A percentile compares a stretch with the other conserved stretches of the same genome.
These are phyloP conservation scores for Gossypioides kirkii DNA, from an alignment of 345 rosid genomes.

Conservation along the genomic window DNA sequence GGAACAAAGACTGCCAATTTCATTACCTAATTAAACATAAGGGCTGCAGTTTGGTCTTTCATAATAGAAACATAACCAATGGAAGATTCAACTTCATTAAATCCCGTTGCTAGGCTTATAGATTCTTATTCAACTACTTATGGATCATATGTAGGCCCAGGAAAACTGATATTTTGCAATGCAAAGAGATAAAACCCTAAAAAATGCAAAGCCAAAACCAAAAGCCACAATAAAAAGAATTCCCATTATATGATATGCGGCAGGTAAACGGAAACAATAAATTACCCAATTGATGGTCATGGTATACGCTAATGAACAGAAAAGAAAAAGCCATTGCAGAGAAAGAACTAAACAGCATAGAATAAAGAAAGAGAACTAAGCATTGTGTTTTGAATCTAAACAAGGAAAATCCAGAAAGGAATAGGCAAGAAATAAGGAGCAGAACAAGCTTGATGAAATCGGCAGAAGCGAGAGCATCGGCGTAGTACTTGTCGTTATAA, in stretches of 20 bases:
- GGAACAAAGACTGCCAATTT: neutral
- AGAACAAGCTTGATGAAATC: constrained; percentile 89
- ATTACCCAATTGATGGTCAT: neutral
- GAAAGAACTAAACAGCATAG: too few species aligned
- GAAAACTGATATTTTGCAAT: neutral
- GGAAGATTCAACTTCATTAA: neutral
- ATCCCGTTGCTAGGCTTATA: neutral
- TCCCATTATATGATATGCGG: neutral
- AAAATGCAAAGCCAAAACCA: neutral
- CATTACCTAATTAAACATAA: neutral
- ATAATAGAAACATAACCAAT: neutral
- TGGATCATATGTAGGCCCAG: neutral
- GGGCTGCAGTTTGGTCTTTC: neutral
- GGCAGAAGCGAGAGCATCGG: constrained; percentile 75
- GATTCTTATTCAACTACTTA: neutral
- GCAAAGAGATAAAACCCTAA: neutral
- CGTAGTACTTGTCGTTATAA: constrained; percentile 85
- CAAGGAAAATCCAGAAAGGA: neutral
- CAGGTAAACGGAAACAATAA: neutral
- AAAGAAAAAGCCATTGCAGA: neutral
- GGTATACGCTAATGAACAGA: neutral
- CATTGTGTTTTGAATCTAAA: neutral
- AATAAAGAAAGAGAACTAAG: neutral
- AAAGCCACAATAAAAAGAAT: neutral
- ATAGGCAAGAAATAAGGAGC: constrained; percentile 2